Base-by-base conservation (phyloP, 2,329 filamentous ascomycete genomes). In the Boeremia lycopersici region DNA sequence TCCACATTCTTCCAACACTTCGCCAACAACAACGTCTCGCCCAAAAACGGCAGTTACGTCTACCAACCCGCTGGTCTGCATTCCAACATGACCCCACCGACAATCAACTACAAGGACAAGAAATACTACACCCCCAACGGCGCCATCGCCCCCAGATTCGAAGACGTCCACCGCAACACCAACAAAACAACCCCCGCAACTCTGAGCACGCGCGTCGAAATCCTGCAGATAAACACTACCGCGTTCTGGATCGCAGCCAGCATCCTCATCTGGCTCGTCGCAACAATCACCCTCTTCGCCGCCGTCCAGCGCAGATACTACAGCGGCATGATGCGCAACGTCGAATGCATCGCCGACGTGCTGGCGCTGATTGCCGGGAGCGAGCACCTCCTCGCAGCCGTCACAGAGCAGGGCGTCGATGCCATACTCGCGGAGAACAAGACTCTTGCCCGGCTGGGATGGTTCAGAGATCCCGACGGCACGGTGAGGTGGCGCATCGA, bases 1-100 rank as follows among this genome's bases (percentile, higher is more conserved):
- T 50, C 63, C 1, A 69, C 65, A 0, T 72, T 72, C 53, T 73
- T 73, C 47, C 69, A 74, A 28, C 70, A 73, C 38, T 71, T 53
- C 34, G 64, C 60, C 7, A 62, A 57, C 45, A 64, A 47, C 25
- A 57, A 59, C 29, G 12, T 67, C 13, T 57, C 62, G 12, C 11
- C 51, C 6, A 17, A 54, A 4, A 59, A 54, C 1, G 62, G 31
- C 6, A 17, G 44, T 11, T 35, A 19, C 19, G 31, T 11, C 10
- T 34, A 35, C 13, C 31, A 47, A 15, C 44, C 44, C 7, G 29
- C 29, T 9, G 44, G 40, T 2, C 15, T 23, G 19, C 19, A 23
- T 23, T 2, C 2, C 19, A 5, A 23, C 5, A 23, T 23, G 19
- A 23, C 19, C 19, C 19, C 19, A 23, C 19, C 19, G 2, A 23